Evolutionary conservation across 768 basidiomycete species (phyloP).

Genomic region (Xerocomellus intermedius): DNA sequence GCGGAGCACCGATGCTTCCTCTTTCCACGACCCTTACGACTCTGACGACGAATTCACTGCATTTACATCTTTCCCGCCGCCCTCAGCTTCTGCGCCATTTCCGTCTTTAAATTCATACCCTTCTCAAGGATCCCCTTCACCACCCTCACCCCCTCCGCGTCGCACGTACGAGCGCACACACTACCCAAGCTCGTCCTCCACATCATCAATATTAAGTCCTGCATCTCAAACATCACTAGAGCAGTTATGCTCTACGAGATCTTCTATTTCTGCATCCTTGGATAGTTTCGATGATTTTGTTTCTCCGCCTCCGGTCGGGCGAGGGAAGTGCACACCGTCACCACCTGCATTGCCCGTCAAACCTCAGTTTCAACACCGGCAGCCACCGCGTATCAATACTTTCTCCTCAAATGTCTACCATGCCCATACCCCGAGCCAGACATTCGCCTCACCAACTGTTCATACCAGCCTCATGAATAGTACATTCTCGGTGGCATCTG

Average conservation of each 20-base stretch:
- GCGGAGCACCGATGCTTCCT: constrained; percentile 2
- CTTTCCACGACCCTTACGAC: constrained; percentile 19
- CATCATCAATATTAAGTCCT: constrained; percentile 26
- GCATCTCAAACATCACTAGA: constrained; percentile 22
- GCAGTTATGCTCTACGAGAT: constrained; percentile 18
- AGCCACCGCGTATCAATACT: constrained; percentile 12
- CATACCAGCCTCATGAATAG: constrained; percentile 14
- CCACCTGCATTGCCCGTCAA: constrained; percentile 46
- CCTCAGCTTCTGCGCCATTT: constrained; percentile 7
- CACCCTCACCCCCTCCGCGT: constrained; percentile 30
- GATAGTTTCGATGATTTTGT: constrained; percentile 52
- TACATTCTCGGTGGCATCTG: constrained; percentile 9
- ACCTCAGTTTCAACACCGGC: constrained; percentile 3
- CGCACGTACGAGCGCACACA: constrained; percentile 25
- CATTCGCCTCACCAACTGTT: constrained; percentile 10
- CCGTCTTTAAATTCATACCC: constrained; percentile 6
- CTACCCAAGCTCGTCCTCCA: constrained; percentile 24
- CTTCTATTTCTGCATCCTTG: constrained; percentile 31
- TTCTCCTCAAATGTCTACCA: constrained; percentile 13
- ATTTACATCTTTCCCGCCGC: constrained; percentile 37
- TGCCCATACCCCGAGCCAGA: constrained; percentile 20
- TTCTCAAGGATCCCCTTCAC: constrained; percentile 20
- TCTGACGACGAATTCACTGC: constrained; percentile 55
- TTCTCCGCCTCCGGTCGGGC: constrained; percentile 25
- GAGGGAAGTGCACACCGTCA: constrained; percentile 41